Evolutionary conservation across 176 grass and related monocot genomes (phyloP).

Genomic region (Phyllostachys edulis): DNA sequence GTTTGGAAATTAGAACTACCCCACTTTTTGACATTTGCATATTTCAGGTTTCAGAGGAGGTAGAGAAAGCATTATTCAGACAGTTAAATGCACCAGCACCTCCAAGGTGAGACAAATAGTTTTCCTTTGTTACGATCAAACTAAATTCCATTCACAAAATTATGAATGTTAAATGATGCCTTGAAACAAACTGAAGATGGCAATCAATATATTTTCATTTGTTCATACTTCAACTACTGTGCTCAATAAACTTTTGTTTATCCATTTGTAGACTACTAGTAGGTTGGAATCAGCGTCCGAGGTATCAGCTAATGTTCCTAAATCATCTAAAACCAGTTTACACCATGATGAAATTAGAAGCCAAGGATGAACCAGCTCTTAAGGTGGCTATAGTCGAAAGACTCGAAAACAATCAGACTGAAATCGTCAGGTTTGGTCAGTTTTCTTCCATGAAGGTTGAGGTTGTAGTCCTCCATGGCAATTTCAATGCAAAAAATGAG

Average conservation of each 20-base stretch:
- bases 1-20: neutral
- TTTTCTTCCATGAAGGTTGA: slow-evolving; percentile 53
- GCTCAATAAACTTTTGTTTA: neutral
- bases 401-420: slow-evolving; percentile 3
- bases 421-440: slow-evolving; percentile 31
- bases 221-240: neutral
- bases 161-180: neutral
- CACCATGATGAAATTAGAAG: slow-evolving; percentile 49
- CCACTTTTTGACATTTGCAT: neutral
- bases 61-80: slow-evolving; percentile 39
- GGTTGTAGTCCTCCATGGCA: slow-evolving; percentile 53
- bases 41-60: slow-evolving; percentile 50
- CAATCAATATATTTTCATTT: neutral
- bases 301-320: slow-evolving; percentile 40
- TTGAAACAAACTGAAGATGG: neutral
- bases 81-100: slow-evolving; percentile 25
- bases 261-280: slow-evolving; percentile 35
- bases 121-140: neutral
- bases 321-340: slow-evolving; percentile 40
- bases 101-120: slow-evolving; percentile 37
- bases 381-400: slow-evolving; percentile 48
- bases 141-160: neutral
- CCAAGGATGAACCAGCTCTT: slow-evolving; percentile 32
- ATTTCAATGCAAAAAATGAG: slow-evolving; percentile 48
- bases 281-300: slow-evolving; percentile 18